phyloP scores from a whole-genome alignment of 1,284 basidiomycete species.

The Sporisorium graminicola region DNA sequence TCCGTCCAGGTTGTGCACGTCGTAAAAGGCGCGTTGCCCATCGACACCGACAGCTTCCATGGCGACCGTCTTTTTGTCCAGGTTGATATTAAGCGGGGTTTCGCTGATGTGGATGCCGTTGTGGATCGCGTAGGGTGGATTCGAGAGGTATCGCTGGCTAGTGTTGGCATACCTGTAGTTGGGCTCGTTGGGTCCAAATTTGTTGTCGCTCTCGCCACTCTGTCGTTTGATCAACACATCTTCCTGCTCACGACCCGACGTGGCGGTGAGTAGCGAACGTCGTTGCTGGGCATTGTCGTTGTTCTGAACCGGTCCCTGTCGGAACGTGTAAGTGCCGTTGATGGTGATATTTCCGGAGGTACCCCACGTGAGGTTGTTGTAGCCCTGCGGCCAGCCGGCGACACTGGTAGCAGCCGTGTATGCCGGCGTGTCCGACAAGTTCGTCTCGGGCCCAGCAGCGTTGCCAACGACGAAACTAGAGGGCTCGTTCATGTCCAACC shows the following conservation, averaged over 20 bases:
- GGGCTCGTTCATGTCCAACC: slow-evolving; percentile 64
- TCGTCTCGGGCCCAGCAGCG: slow-evolving; percentile 72
- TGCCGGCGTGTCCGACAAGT: slow-evolving; percentile 64
- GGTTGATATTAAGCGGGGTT: slow-evolving; percentile 72
- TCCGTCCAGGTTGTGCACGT: slow-evolving; percentile 69
- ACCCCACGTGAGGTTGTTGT: slow-evolving; percentile 76
- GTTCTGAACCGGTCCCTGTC: slow-evolving; percentile 33
- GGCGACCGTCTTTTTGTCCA: slow-evolving; percentile 62
- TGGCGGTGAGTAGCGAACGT: slow-evolving; percentile 8
- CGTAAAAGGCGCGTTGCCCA: slow-evolving; percentile 41
- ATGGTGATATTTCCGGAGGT: slow-evolving; percentile 80
- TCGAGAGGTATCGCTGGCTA: slow-evolving; percentile 45
- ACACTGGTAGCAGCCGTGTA: slow-evolving; percentile 50
- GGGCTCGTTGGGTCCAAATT: slow-evolving; percentile 28
- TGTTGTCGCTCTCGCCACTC: not conserved
- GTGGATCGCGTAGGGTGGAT: slow-evolving; percentile 77
- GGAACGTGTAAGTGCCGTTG: slow-evolving; percentile 72
- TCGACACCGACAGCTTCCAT: slow-evolving; percentile 70
- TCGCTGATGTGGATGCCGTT: slow-evolving; percentile 73
- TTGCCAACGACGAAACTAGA: slow-evolving; percentile 43
- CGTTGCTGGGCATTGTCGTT: slow-evolving; percentile 25
- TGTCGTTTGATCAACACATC: slow-evolving; percentile 18
- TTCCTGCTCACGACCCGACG: slow-evolving; percentile 1
- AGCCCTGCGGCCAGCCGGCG: slow-evolving; percentile 72
- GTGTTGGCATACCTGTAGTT: slow-evolving; percentile 47